Percentiles rank a stretch among this genome's conserved stretches.
Evolutionary conservation across 495 filamentous ascomycete genomes (phyloP).

Genomic region (Aspergillus panamensis): DNA sequence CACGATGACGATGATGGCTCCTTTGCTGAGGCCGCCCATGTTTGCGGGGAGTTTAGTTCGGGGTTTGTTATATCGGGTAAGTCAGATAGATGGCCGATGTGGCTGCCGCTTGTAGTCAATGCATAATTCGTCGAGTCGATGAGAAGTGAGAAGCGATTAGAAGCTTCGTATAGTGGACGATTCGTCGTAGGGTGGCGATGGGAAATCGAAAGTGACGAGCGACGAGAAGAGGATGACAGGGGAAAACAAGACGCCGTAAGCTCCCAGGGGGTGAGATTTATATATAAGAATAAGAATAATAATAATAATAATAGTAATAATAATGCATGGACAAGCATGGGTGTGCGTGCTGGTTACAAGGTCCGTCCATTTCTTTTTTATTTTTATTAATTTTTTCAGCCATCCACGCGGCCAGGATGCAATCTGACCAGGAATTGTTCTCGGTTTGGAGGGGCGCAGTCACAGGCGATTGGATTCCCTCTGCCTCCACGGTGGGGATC

Average conservation of each 20-base stretch:
- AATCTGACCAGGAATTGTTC: background rate
- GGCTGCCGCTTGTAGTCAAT: conserved; percentile 1
- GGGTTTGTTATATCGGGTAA: background rate
- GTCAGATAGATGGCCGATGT: background rate
- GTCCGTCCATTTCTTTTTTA: background rate
- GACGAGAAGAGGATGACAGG: background rate
- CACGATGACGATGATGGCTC: conserved; percentile 44
- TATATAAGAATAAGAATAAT: too few species aligned
- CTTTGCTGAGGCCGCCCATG: conserved; percentile 30
- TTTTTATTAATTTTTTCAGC: background rate
- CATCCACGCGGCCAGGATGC: conserved; percentile 1
- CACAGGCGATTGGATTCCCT: background rate
- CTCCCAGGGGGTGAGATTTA: background rate
- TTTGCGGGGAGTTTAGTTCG: background rate
- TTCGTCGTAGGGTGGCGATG: background rate
- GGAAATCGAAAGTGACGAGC: background rate
- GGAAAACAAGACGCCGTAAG: background rate
- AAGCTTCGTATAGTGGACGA: background rate
- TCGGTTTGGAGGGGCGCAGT: background rate
- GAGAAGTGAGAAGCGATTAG: background rate
- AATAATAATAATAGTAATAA: too few species aligned
- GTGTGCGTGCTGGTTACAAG: background rate
- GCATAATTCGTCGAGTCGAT: conserved; percentile 2
- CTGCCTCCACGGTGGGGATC: background rate
- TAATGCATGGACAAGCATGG: too few species aligned